phyloP scores from a whole-genome alignment of 768 basidiomycete species.

The Boletus tomentosulus region DNA sequence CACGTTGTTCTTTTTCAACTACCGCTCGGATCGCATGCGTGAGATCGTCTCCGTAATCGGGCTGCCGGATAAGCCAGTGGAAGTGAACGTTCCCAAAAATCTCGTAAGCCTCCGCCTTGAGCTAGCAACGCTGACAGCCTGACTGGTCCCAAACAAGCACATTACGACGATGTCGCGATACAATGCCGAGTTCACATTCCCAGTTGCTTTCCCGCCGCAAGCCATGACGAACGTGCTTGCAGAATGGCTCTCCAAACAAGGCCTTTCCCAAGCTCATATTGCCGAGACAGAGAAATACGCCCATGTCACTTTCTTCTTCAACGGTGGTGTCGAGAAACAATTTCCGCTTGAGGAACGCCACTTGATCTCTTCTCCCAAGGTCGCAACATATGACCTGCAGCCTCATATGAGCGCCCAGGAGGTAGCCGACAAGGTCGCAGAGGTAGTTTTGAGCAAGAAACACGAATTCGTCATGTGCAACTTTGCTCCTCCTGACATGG shows the following conservation, averaged over 20 bases:
- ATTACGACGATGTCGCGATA: constrained; percentile 95
- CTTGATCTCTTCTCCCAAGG: constrained; percentile 90
- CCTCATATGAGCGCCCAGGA: constrained; percentile 86
- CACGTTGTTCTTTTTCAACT: constrained; percentile 96
- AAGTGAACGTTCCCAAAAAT: constrained; percentile 74
- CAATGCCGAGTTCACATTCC: constrained; percentile 87
- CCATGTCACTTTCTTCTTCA: constrained; percentile 98
- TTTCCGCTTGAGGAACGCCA: constrained; percentile 77
- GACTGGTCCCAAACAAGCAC: constrained; percentile 38
- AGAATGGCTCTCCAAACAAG: constrained; percentile 81
- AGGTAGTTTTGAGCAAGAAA: constrained; percentile 62
- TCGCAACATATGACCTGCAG: constrained; percentile 89
- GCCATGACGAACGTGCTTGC: constrained; percentile 92
- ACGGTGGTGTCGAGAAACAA: constrained; percentile 93
- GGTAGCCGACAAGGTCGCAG: constrained; percentile 91
- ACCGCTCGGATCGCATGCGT: constrained; percentile 94
- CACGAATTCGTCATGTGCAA: constrained; percentile 97
- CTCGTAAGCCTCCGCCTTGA: constrained; percentile 47
- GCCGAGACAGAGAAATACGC: constrained; percentile 99
- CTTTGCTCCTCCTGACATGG: constrained; percentile 97
- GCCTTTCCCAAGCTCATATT: constrained; percentile 81
- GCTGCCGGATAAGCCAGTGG: constrained; percentile 76
- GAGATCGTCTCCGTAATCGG: constrained; percentile 85
- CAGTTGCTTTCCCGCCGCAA: constrained; percentile 90
- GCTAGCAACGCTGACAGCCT: not conserved